phyloP scores from a whole-genome alignment of 2,329 filamentous ascomycete species.

The Rhynchosporium graminicola region DNA sequence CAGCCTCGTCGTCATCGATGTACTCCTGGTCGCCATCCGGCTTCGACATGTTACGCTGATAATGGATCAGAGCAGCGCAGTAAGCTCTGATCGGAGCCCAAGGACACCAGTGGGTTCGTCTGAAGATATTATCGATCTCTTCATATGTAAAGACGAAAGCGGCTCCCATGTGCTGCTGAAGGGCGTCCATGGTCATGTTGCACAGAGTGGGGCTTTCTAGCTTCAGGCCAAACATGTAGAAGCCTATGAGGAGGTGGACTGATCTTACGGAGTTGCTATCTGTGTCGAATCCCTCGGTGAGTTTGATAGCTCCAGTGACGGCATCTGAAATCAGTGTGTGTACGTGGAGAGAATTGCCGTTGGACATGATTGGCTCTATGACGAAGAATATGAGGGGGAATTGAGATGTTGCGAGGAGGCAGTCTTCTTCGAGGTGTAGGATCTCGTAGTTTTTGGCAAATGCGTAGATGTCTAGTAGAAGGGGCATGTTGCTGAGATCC shows the following conservation, averaged over 20 bases:
- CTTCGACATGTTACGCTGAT: background rate
- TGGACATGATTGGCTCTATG: background rate
- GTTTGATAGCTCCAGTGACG: background rate
- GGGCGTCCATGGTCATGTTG: background rate
- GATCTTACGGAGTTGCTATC: no score
- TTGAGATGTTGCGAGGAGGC: background rate
- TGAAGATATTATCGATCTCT: background rate
- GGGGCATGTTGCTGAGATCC: background rate
- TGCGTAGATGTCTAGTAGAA: background rate
- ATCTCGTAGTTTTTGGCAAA: background rate
- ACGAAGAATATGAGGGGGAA: background rate
- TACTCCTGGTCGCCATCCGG: background rate
- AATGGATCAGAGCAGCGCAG: background rate
- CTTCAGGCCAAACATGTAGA: slow-evolving; percentile 3
- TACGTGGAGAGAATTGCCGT: background rate
- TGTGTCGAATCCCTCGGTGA: background rate
- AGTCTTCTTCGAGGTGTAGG: background rate
- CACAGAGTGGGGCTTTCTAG: background rate
- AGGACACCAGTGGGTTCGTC: no score
- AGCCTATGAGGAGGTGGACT: background rate
- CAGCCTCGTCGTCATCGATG: background rate
- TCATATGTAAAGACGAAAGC: background rate
- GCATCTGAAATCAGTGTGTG: background rate
- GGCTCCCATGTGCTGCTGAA: background rate
- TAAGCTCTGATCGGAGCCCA: background rate